Conservation (phyloP, 2,329 filamentous ascomycete species). For the Berkeleyomyces rouxiae region DNA sequence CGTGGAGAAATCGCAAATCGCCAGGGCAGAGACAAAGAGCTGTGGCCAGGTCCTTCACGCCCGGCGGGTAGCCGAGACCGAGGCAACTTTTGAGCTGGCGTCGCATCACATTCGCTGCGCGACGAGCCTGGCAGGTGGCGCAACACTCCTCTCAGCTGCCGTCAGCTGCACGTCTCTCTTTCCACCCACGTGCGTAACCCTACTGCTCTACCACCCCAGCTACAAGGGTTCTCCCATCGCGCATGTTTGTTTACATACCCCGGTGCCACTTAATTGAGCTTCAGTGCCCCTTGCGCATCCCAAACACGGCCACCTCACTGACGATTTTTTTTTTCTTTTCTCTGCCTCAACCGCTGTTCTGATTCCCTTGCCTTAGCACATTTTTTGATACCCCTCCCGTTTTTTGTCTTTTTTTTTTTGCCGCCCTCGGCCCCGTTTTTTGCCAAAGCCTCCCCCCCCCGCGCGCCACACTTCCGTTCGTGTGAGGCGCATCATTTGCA, state of each 20-base stretch:
- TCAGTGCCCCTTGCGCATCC: background rate
- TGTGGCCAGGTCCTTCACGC: background rate
- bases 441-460: background rate
- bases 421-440: background rate
- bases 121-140: background rate
- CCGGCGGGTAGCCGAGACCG: background rate
- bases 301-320: background rate
- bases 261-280: background rate
- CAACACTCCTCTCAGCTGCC: background rate
- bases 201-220: no score
- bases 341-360: background rate
- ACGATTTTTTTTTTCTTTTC: background rate
- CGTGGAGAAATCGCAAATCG: background rate
- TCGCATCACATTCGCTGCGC: background rate
- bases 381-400: conserved; percentile 4
- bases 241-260: conserved; percentile 7
- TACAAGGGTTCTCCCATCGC: background rate
- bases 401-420: background rate
- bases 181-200: background rate
- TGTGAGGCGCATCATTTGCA: background rate
- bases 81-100: background rate
- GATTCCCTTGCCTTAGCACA: background rate
- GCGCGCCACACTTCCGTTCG: background rate
- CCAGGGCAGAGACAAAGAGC: background rate
- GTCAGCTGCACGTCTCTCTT: background rate